These are phyloP conservation scores for Chaetomiaceae sp. DNA, from an alignment of 2,329 filamentous ascomycete genomes.

Conservation along the genomic window DNA sequence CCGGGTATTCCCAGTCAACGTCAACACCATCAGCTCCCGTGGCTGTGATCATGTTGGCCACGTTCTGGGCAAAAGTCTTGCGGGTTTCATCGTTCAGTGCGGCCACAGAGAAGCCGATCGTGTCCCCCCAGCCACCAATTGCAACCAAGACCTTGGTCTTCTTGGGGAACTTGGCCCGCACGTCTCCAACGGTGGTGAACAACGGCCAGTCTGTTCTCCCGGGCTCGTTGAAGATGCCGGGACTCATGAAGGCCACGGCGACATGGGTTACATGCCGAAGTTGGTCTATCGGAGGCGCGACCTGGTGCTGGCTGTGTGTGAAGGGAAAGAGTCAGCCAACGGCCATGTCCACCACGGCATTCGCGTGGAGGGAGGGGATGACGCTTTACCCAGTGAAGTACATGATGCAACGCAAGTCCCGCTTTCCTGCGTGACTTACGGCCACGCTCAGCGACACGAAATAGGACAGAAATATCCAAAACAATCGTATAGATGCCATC, in stretches of 20 bases:
- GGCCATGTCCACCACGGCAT: not conserved
- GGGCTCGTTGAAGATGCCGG: constrained; percentile 47
- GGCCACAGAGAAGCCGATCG: constrained; percentile 55
- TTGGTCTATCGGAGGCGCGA: constrained; percentile 37
- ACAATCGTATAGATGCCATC: constrained; percentile 8
- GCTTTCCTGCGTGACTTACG: constrained; percentile 6
- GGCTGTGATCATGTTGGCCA: constrained; percentile 56
- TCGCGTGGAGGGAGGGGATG: not conserved
- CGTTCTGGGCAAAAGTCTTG: constrained; percentile 58
- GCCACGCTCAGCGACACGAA: constrained; percentile 20
- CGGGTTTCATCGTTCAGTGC: constrained; percentile 50
- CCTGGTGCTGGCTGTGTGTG: constrained; percentile 43
- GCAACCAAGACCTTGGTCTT: constrained; percentile 64
- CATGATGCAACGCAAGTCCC: constrained; percentile 37
- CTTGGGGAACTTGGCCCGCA: constrained; percentile 44
- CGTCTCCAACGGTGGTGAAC: constrained; percentile 47
- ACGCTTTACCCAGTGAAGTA: constrained; percentile 44
- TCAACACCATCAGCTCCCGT: constrained; percentile 64
- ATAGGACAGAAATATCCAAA: constrained; percentile 13
- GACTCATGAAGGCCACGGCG: constrained; percentile 54
- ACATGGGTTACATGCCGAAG: constrained; percentile 51
- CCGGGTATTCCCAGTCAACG: constrained; percentile 62
- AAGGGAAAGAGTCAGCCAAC: not conserved
- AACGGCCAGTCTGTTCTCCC: constrained; percentile 43
- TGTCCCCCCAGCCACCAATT: constrained; percentile 72